Percentiles rank a stretch among this genome's conserved stretches.
Evolutionary conservation across 1,284 basidiomycete genomes (phyloP).

Genomic region (Trametes polyzona): DNA sequence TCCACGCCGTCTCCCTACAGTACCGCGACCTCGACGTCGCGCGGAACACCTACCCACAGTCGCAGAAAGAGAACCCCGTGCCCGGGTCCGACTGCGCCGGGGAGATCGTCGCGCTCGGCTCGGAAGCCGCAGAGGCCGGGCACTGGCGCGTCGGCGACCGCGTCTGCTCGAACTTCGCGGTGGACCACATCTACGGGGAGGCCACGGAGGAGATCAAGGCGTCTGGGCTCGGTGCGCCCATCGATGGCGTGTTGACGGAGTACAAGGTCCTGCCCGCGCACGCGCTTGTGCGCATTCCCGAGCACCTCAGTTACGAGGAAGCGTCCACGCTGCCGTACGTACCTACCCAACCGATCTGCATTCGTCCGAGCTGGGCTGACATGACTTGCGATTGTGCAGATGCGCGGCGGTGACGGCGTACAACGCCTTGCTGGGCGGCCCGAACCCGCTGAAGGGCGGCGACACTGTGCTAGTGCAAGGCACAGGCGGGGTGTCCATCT

Average conservation of each 20-base stretch:
- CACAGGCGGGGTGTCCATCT: slow-evolving; percentile 43
- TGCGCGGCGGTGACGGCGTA: slow-evolving; percentile 44
- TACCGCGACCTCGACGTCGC: slow-evolving; percentile 48
- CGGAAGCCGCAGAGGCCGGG: slow-evolving; percentile 47
- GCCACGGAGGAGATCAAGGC: slow-evolving; percentile 23
- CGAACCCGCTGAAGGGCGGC: too few relatives aligned
- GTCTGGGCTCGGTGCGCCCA: slow-evolving; percentile 48
- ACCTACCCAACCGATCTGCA: too few relatives aligned
- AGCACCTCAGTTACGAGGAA: slow-evolving; percentile 40
- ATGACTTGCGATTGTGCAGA: neutral
- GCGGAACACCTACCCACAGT: slow-evolving; percentile 36
- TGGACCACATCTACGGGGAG: slow-evolving; percentile 15
- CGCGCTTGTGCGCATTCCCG: slow-evolving; percentile 35
- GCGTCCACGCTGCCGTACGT: slow-evolving; percentile 25
- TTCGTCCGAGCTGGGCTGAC: neutral
- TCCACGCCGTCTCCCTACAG: slow-evolving; percentile 56
- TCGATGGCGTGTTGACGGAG: slow-evolving; percentile 57
- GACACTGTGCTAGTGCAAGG: slow-evolving; percentile 42
- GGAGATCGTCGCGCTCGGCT: slow-evolving; percentile 57
- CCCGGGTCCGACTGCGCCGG: slow-evolving; percentile 68
- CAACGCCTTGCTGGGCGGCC: slow-evolving; percentile 43
- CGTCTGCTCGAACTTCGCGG: slow-evolving; percentile 41
- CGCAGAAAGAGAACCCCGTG: slow-evolving; percentile 41
- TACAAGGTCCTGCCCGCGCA: slow-evolving; percentile 39
- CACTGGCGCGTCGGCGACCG: slow-evolving; percentile 55